Evolutionary conservation across 495 filamentous ascomycete genomes (phyloP), one percentile per base, ranked within the genome.

Genomic region (Aspergillus hancockii): DNA sequence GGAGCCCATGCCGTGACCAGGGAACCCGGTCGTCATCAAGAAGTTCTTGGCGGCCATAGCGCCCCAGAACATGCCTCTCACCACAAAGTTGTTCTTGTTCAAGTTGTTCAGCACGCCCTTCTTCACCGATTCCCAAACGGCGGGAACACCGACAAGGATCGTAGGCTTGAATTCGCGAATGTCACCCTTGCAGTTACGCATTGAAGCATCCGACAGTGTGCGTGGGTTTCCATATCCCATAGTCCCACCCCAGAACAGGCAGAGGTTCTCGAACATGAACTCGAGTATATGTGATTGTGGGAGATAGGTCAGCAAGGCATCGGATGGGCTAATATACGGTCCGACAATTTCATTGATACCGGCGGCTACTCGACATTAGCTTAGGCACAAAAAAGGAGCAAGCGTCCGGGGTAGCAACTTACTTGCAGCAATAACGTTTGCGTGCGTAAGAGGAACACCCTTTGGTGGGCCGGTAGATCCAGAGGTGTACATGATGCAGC

Each of bases 401-500:
- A 49, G 16, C 6, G 38, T 23, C 18, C 28, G 52, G 21, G 23
- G 4, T 1, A 28, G 16, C 28, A 38, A 78, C 87, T 75, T 80
- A 91, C 90, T 86, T 51, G 93, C 88, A 63, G 90, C 93, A 65
- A 98, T 80, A 19, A 98, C 91, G 66, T 92, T 90, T 55, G 78
- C 89, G 72, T 98, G 94, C 65, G 87, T 94, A 63, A 98, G 74
- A 31, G 92, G 86, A 28, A 98, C 94, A 74, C 94, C 94, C 82
- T 98, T 98, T 36, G 94, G 94, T 0, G 92, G 85, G 51, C 94
- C 94, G 5, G 94, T 98, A n/a, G 93, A 96, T 45, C 94, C 94
- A 31, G 94, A 98, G 2, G 94, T 98, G 79, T 98, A 98, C 94
- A 98, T 98, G 73, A 98, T 96, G 71, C 94, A 97, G 82, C 90